Conservation (phyloP, 1,284 basidiomycete genomes). For the Cutaneotrichosporon arboriforme region DNA sequence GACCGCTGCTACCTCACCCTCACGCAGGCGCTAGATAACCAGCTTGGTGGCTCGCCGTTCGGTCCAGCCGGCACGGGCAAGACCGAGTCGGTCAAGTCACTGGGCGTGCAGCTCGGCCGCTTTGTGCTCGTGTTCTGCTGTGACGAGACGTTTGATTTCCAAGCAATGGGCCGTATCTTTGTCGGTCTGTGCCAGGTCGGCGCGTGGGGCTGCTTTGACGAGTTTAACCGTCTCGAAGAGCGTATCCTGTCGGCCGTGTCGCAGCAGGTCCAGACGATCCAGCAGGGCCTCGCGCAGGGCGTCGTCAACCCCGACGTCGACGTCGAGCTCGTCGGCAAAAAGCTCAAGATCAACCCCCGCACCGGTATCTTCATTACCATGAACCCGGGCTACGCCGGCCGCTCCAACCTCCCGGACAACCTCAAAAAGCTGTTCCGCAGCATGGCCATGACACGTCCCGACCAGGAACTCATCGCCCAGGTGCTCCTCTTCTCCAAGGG, state of each 20-base stretch:
- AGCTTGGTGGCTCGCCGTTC: constrained; percentile 94
- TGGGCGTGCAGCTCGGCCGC: constrained; percentile 93
- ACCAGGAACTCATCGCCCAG: constrained; percentile 96
- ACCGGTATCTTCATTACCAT: constrained; percentile 98
- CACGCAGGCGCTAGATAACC: constrained; percentile 90
- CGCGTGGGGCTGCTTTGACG: constrained; percentile 98
- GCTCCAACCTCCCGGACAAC: constrained; percentile 94
- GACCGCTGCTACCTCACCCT: constrained; percentile 94
- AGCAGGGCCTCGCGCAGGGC: constrained; percentile 80
- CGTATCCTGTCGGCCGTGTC: constrained; percentile 96
- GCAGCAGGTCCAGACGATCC: constrained; percentile 97
- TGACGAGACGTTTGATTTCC: constrained; percentile 99
- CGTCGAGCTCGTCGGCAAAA: constrained; percentile 95
- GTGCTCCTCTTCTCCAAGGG: constrained; percentile 99
- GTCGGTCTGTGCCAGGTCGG: constrained; percentile 98
- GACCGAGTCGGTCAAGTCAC: constrained; percentile 98
- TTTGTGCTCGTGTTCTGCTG: constrained; percentile 99
- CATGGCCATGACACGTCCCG: constrained; percentile 99
- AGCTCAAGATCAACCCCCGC: constrained; percentile 83
- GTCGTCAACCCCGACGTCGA: constrained; percentile 77
- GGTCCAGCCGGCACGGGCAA: constrained; percentile 99
- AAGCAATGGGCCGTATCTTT: constrained; percentile 99
- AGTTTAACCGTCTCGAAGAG: constrained; percentile 97
- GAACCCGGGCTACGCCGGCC: constrained; percentile 93
- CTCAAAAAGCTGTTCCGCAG: constrained; percentile 62